Base-by-base conservation (phyloP, 2,329 filamentous ascomycete genomes). In the Rugonectria rugulosa region DNA sequence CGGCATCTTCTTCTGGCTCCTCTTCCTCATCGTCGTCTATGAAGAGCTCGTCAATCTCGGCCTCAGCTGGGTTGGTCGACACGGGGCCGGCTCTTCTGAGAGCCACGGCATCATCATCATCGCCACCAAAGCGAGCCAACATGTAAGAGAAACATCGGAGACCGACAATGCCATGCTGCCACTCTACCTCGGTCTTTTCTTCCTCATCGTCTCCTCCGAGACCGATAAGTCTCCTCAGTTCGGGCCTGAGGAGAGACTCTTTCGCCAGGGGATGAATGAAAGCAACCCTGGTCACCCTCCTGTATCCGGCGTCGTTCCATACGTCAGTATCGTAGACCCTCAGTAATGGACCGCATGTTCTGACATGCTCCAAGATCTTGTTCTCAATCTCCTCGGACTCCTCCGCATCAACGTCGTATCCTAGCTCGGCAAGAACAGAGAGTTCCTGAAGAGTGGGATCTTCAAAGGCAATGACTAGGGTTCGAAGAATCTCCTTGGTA, bases 401-500 rank as follows among this genome's bases (percentile, higher is more conserved):
- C 3, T 48, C 37, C 11, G 42, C 42, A 7, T 26, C 31, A 11
- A 42, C 4, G 17, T 44, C 40, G 6, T 37, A 38, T 11, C 40
- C 32, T 7, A 58, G 11, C 17, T 54, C 56, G 21, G 52, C 52
- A 52, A 59, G 47, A 7, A 59, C 24, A 23, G 34, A 37, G 1
- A 59, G 32, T 14, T 59, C 56, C 10, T 56, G 41, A 3, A 56
- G 32, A 14, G 56, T 59, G 29, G 52, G 56, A 6, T 56, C 44
- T 23, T 59, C 56, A 23, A 56, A 52, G 2, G 56, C 47, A 7
- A 59, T 38, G 7, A 56, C 47, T 2, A 59, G 26, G 10, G 52
- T 56, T n/a, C 56, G 56, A 9, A 59, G 56, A 15, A 59, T 51
- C n/a, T 59, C 56, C 9, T 59, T 56, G 34, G 46, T 38, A 17